Evolutionary conservation across 2,329 filamentous ascomycete species (phyloP), one percentile per base, ranked within the genome.

Genomic region (Colletotrichum chrysophilum): DNA sequence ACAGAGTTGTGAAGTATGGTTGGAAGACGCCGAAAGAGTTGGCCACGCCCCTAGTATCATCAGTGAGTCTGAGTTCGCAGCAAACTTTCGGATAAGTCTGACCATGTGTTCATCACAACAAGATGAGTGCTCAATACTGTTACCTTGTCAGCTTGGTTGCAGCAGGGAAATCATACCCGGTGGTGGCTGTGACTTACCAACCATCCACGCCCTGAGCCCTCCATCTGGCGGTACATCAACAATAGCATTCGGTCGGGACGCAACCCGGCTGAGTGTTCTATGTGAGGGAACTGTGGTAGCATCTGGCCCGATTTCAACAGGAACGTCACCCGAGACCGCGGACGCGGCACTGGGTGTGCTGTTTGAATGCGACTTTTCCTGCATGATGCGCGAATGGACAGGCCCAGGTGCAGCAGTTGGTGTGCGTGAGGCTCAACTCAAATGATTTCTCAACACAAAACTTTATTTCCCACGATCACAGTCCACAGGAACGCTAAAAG

Each of bases 11-110:
- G 80, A 91, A 91, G 82, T 91, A 90, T 0, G 87, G 82, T 74
- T 91, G 88, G 78, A 90, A 91, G 7, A 88, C 82, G 13, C 89
- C 89, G 76, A 91, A 91, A 2, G 88, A 89, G 81, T 88, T 90
- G 77, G 89, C 86, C 77, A 88, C 86, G 28, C 90, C 90, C 88
- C 84, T 85, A 56, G 8, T 4, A n/a, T 28, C 60, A 48, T 75
- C 10, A 74, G 61, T 32, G 18, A 62, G 14, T 16, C 13, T 21
- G 4, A 12, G 2, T 24, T 14, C 13, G 7, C 8, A 5, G 1
- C 18, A 48, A 18, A 13, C 3, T n/a, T 7, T 18, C 9, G 7
- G 16, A 2, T 1, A 36, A 38, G 79, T 21, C 72, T 30, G 78
- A 85, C 85, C 89, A 90, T 4, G 88, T 89, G 77, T 88, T 88